These are phyloP conservation scores for Avena atlantica DNA, from an alignment of 176 grass and related monocot genomes.

Conservation along the genomic window DNA sequence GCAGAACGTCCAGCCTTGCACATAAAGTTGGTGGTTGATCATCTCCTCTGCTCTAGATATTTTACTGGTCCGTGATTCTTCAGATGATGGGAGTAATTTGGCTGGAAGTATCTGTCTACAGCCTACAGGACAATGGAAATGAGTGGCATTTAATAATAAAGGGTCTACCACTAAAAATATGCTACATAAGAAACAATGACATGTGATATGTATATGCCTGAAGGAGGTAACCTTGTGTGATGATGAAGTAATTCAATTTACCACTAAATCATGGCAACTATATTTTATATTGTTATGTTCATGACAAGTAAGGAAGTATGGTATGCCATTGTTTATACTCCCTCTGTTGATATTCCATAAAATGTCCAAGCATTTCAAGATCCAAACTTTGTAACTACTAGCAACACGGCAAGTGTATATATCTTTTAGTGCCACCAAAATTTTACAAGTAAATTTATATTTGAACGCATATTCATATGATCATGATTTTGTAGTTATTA, in stretches of 20 bases:
- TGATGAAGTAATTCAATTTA: neutral
- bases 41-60: neutral
- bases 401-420: neutral
- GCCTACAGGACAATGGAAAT: neutral
- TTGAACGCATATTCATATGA: neutral
- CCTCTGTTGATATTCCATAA: neutral
- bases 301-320: slow-evolving; percentile 16
- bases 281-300: slow-evolving; percentile 29
- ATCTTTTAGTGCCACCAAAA: neutral
- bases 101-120: neutral
- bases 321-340: neutral
- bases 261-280: neutral
- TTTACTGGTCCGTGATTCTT: neutral
- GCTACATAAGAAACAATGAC: neutral
- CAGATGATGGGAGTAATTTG: neutral
- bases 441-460: neutral
- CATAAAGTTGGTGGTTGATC: neutral
- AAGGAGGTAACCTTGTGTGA: neutral
- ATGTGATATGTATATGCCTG: neutral
- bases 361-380: neutral
- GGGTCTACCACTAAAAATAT: neutral
- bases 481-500: slow-evolving; percentile 11
- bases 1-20: neutral
- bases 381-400: neutral
- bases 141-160: neutral